Conservation (phyloP, 2,329 filamentous ascomycete species). For the Rutstroemia sp. region DNA sequence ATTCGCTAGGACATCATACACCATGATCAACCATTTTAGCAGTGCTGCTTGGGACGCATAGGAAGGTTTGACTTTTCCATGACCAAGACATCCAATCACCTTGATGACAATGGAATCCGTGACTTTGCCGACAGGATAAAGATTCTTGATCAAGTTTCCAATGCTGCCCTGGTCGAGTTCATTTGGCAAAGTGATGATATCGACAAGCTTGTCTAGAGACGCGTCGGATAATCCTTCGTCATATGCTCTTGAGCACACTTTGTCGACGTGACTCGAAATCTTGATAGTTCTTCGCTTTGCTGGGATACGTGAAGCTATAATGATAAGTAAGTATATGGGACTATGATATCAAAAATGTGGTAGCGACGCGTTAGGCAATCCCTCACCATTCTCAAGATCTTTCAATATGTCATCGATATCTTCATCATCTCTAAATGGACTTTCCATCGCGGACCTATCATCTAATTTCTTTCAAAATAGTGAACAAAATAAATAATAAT, state of each 20-base stretch:
- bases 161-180: slow-evolving; percentile 71
- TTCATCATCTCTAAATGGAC: neutral
- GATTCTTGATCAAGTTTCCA: slow-evolving; percentile 59
- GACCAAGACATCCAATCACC: slow-evolving; percentile 66
- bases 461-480: neutral
- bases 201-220: slow-evolving; percentile 55
- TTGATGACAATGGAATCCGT: slow-evolving; percentile 52
- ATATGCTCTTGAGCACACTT: slow-evolving; percentile 55
- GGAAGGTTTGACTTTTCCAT: slow-evolving; percentile 68
- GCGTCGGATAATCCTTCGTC: slow-evolving; percentile 58
- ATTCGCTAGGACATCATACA: slow-evolving; percentile 64
- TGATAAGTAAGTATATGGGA: slow-evolving; percentile 2
- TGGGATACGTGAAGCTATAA: slow-evolving; percentile 49
- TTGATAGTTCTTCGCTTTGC: slow-evolving; percentile 58
- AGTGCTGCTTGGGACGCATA: slow-evolving; percentile 61
- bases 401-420: slow-evolving; percentile 18
- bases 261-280: slow-evolving; percentile 58
- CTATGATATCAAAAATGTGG: neutral
- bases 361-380: slow-evolving; percentile 11
- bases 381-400: slow-evolving; percentile 24
- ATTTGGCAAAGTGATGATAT: slow-evolving; percentile 58
- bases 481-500: too few species aligned
- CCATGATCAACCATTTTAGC: slow-evolving; percentile 71
- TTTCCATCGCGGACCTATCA: neutral
- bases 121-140: slow-evolving; percentile 68